These are phyloP conservation scores for Manihot esculenta DNA, from an alignment of 441 rosid species.

Conservation along the genomic window DNA sequence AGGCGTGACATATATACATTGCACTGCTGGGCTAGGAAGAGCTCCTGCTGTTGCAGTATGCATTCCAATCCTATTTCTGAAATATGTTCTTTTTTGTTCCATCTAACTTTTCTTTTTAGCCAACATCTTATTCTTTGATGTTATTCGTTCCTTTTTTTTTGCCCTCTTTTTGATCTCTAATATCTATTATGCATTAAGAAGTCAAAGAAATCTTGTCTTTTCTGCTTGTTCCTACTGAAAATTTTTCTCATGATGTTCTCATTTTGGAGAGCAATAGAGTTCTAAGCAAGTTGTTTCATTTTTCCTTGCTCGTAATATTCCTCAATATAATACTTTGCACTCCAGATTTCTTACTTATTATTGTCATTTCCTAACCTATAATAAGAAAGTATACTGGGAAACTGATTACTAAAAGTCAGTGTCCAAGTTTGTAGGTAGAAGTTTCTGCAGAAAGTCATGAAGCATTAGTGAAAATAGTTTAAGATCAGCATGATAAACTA, in stretches of 20 bases:
- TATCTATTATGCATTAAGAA: neutral
- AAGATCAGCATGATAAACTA: neutral
- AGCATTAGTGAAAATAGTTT: neutral
- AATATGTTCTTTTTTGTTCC: constrained; percentile 8
- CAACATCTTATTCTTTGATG: neutral
- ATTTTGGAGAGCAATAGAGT: neutral
- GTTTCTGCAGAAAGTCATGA: neutral
- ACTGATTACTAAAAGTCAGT: neutral
- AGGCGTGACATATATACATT: constrained; percentile 87
- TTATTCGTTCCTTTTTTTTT: neutral
- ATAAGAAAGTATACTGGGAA: too few relatives aligned
- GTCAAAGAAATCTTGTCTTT: neutral
- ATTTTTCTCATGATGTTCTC: too few relatives aligned
- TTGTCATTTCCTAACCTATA: neutral
- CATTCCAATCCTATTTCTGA: constrained; percentile 18
- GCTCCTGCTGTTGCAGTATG: constrained; percentile 95
- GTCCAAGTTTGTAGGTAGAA: neutral
- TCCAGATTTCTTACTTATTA: neutral
- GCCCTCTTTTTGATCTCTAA: neutral
- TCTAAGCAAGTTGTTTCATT: too few relatives aligned
- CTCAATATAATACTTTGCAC: neutral
- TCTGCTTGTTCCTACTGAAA: neutral
- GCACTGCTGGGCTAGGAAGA: constrained; percentile 98
- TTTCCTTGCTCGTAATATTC: neutral
- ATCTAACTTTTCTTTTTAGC: neutral